Evolutionary conservation across 495 filamentous ascomycete species (phyloP), one percentile per base, ranked within the genome.

Genomic region (Elasticomyces elasticus): DNA sequence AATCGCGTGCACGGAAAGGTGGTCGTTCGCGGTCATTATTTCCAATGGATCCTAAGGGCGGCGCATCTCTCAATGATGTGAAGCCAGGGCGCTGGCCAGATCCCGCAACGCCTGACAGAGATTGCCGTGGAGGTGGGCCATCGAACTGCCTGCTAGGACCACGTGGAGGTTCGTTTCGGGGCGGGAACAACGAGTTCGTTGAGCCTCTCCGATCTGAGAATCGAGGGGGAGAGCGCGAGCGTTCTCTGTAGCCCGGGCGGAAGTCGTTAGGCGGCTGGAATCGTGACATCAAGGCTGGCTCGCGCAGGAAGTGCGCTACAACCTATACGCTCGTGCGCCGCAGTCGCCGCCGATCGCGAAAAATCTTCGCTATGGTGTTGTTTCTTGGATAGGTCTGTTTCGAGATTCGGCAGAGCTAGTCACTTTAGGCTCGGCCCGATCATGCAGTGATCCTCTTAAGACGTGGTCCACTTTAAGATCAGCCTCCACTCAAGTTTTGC

Each of bases 141-240:
- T 63, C 61, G 52, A 60, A 60, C 20, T 58, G 61, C 13, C 50
- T 69, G 54, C 73, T 72, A 5, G 72, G 62, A 43, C 72, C 66
- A 25, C 80, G 72, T 22, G 72, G 67, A 44, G 76, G 73, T 20
- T 70, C 67, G 5, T 49, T 47, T 25, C 59, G 52, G 19, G 55
- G 33, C 15, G 59, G 54, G 28, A 54, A 62, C 23, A 55, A 40
- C 10, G 49, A 20, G 23, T 76, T 65, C 2, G 65, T 51, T 4
- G 69, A 69, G 10, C 66, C 38, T 17, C 71, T 62, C 24, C 78
- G 60, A 54, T 83, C 81, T 47, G 71, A 64, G 46, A 75, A 79
- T 51, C 71, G 63, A 50, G 65, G 65, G 15, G 80, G 80, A 0
- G 81, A 83, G 41, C 79, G 80, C 1, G 82, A 84, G 27, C 79